Evolutionary conservation across 2,329 filamentous ascomycete genomes (phyloP), one percentile per base, ranked within the genome.

Genomic region (Phoma sp.): DNA sequence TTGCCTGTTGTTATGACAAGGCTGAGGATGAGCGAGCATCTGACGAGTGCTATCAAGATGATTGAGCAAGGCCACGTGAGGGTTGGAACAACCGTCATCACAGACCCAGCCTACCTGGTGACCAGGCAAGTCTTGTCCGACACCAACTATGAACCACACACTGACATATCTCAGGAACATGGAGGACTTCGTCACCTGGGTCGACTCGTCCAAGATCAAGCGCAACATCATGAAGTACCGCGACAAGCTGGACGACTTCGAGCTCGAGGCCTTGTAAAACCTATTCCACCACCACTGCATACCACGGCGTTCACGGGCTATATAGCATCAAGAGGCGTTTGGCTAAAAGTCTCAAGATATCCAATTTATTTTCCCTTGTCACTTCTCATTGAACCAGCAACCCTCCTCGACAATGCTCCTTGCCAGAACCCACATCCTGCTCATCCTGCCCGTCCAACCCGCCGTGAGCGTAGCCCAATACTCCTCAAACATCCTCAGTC

Each of bases 101-200:
- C 90, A 2, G 93, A 98, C 72, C 87, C 92, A 25, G 93, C 92
- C 0, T 97, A 92, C 68, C 77, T 97, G 47, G 91, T 98, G 7
- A 95, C 91, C 33, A 83, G 78, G 76, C 78, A 25, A 48, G 56
- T 32, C 10, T 1, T 42, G 30, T 1, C 23, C 4, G 8, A 41
- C 4, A 14, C 2, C 27, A 29, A 9, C 9, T 9, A 29, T 9
- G 27, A 29, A 5, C 7, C 14, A 4, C n/a, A 1, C 30, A 22
- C 52, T 65, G 37, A 65, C 47, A 29, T 3, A 5, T 6, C 10
- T 4, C 42, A 78, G 93, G 61, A 90, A 86, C 57, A 91, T 96
- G 83, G 93, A 98, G 78, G 93, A 98, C 77, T 96, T 96, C 73
- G 89, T 98, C 14, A 97, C 93, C 0, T 98, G 93, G 93, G 89